phyloP scores from a whole-genome alignment of 73 alveolate genomes.

The Tetrahymena borealis region DNA sequence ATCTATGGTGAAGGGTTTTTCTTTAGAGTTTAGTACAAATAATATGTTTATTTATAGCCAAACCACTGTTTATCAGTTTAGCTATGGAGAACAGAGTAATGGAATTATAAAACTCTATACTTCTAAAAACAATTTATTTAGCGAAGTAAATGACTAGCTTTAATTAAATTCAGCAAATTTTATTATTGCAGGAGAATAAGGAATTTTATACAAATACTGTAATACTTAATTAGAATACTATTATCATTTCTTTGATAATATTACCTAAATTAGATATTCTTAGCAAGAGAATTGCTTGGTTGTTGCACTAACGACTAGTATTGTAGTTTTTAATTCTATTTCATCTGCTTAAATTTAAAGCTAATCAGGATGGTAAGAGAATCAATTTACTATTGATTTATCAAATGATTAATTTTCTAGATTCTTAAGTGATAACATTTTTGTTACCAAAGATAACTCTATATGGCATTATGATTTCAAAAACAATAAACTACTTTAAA shows the following conservation, averaged over 20 bases:
- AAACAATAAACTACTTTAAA: neutral
- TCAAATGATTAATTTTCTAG: neutral
- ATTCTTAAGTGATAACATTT: neutral
- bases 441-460: neutral
- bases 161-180: neutral
- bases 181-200: neutral
- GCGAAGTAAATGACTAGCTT: neutral
- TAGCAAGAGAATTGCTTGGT: neutral
- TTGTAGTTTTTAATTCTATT: neutral
- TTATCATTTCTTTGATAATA: neutral
- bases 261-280: neutral
- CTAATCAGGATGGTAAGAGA: neutral
- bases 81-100: neutral
- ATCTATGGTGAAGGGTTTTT: neutral
- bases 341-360: neutral
- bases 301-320: neutral
- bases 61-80: neutral
- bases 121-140: neutral
- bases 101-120: neutral
- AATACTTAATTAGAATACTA: neutral
- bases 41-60: neutral
- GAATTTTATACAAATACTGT: neutral
- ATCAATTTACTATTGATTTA: neutral
- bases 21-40: neutral
- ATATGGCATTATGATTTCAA: neutral